Evolutionary conservation across 2,329 filamentous ascomycete genomes (phyloP).

Genomic region (Exutisphaerella laricina): DNA sequence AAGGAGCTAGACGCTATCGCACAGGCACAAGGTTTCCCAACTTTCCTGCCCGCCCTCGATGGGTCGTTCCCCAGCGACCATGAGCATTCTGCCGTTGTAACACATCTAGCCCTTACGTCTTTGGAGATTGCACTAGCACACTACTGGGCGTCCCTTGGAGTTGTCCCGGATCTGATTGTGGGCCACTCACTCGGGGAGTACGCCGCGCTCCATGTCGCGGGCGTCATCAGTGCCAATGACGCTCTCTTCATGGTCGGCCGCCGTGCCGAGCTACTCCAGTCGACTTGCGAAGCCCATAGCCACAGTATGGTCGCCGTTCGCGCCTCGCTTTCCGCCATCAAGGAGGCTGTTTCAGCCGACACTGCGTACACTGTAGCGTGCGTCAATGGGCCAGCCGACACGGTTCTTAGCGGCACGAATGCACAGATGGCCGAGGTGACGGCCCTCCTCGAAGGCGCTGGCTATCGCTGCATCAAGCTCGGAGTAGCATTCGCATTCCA

Average conservation of each 20-base stretch:
- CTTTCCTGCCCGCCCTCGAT: slow-evolving; percentile 26
- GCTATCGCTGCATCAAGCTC: slow-evolving; percentile 15
- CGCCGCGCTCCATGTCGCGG: slow-evolving; percentile 34
- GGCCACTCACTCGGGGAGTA: slow-evolving; percentile 38
- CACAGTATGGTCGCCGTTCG: slow-evolving; percentile 28
- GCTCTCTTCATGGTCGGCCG: slow-evolving; percentile 34
- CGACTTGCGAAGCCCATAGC: slow-evolving; percentile 20
- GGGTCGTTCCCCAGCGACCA: slow-evolving; percentile 11
- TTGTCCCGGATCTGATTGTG: slow-evolving; percentile 25
- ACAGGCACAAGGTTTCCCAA: slow-evolving; percentile 30
- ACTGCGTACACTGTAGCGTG: slow-evolving; percentile 22
- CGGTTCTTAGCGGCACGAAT: slow-evolving; percentile 22
- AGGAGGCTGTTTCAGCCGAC: not conserved
- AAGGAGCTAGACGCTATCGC: slow-evolving; percentile 28
- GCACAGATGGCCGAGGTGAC: slow-evolving; percentile 12
- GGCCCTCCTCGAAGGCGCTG: slow-evolving; percentile 6
- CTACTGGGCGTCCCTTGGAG: slow-evolving; percentile 27
- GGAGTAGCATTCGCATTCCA: slow-evolving; percentile 31
- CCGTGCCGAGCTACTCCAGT: slow-evolving; percentile 30
- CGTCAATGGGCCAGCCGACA: slow-evolving; percentile 23
- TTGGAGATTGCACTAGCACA: slow-evolving; percentile 39
- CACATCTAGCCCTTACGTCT: slow-evolving; percentile 38
- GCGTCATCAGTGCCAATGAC: slow-evolving; percentile 32
- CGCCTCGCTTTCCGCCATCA: slow-evolving; percentile 4
- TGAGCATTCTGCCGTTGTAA: slow-evolving; percentile 14